Conservation (phyloP, 2,329 filamentous ascomycete species). For the Elsinoe arachidis region DNA sequence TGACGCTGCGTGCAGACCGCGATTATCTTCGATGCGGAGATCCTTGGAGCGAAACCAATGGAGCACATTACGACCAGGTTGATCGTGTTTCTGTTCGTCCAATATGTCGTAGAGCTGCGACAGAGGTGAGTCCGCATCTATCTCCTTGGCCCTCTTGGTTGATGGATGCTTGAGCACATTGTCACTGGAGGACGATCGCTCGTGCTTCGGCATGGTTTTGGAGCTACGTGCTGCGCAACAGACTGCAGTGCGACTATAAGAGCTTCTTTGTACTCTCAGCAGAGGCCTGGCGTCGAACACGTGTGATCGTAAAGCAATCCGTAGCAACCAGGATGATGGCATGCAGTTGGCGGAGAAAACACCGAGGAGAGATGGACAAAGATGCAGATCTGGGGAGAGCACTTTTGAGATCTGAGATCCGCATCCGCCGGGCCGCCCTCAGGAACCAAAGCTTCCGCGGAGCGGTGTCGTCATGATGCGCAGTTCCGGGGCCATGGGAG, state of each 20-base stretch:
- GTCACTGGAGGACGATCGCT: conserved; percentile 12
- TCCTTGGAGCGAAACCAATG: conserved; percentile 48
- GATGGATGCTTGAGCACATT: conserved; percentile 34
- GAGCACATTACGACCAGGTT: conserved; percentile 34
- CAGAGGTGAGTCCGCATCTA: conserved; percentile 39
- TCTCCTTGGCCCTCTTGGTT: conserved; percentile 42
- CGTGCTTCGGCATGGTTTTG: conserved; percentile 7
- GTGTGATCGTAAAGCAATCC: too few species aligned
- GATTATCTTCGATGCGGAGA: conserved; percentile 43
- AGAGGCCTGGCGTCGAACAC: too few species aligned
- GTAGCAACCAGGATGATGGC: too few species aligned
- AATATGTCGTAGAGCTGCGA: conserved; percentile 34
- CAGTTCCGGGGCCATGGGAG: too few species aligned
- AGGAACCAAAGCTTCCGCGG: neutral
- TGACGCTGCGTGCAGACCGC: conserved; percentile 38
- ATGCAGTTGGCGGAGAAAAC: too few species aligned
- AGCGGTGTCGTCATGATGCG: neutral
- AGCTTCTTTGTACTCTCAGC: too few species aligned
- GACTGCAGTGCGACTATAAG: neutral
- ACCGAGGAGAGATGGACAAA: neutral
- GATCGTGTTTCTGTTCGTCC: conserved; percentile 31
- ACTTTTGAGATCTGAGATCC: neutral
- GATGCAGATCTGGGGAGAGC: neutral
- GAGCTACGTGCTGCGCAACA: neutral
- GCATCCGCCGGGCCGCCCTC: too few species aligned